Evolutionary conservation across 371 early-diverging fungal genomes (phyloP), one percentile per base, ranked within the genome.

Genomic region (Haplosporangium sp.): DNA sequence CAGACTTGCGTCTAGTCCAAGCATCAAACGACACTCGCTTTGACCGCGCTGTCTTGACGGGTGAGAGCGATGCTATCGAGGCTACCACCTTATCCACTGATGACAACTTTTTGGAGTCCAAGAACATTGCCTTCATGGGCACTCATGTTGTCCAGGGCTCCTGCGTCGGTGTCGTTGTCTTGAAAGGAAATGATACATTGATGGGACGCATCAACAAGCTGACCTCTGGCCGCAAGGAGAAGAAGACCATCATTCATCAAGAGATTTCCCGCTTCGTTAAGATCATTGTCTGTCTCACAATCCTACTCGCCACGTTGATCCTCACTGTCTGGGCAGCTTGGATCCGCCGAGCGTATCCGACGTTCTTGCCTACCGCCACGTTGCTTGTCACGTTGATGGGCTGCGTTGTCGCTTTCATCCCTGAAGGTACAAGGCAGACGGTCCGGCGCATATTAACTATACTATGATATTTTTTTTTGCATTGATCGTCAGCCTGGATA

Each of bases 361-460:
- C 72, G 7, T 92, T 89, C 56, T 77, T 91, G 66, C 68, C 82
- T 9, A 59, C 85, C 3, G 82, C 91, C 7, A 83, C 72, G 51
- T 88, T 91, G 14, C 86, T 94, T 50, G 85, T 88, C 43, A 92
- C 93, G 47, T 86, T 89, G 51, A 90, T 94, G 67, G 93, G 92
- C 36, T 86, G 92, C 16, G 83, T 93, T 56, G 86, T 91, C 14
- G 86, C 89, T 13, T 89, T 86, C 67, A 45, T 45, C 50, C 48
- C 48, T 18, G 50, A 59, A 14, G 47, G 37, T 60, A 48, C n/a
- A 37, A 29, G 1, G 4, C 29, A 4, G 4, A 29, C 29, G 29
- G 4, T 29, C 29, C 29, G 29, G 29, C 29, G 29, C 29, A 4
- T 4, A 1, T 29, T 4, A 29, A 4, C 4, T 29, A 4, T 29